phyloP scores from a whole-genome alignment of 768 basidiomycete genomes.

The Pleurotus cornucopiae region DNA sequence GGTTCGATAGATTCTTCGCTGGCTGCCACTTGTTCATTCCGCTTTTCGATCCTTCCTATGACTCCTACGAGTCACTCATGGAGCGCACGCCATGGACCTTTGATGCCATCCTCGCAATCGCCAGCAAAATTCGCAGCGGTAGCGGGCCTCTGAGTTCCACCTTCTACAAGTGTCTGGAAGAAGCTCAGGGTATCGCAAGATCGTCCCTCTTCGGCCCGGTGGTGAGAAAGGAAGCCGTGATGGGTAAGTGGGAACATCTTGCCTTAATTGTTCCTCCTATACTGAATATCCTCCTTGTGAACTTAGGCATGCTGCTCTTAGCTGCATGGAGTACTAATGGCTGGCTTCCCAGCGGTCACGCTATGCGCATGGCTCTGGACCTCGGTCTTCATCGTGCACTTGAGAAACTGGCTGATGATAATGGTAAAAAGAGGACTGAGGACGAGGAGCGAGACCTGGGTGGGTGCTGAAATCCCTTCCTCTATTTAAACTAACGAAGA shows the following conservation, averaged over 20 bases:
- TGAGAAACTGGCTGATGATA: conserved; percentile 81
- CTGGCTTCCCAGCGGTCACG: conserved; percentile 93
- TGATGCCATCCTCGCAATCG: conserved; percentile 89
- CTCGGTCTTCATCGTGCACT: conserved; percentile 90
- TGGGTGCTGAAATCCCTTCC: conserved; percentile 25
- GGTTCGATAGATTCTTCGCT: conserved; percentile 78
- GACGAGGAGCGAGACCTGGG: conserved; percentile 88
- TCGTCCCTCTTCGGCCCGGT: conserved; percentile 92
- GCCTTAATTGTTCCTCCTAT: conserved; percentile 11
- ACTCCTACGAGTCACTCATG: conserved; percentile 88
- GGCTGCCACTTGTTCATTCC: conserved; percentile 97
- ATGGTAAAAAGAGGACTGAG: conserved; percentile 53
- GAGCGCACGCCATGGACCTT: conserved; percentile 96
- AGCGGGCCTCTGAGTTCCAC: conserved; percentile 81
- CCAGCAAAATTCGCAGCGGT: conserved; percentile 87
- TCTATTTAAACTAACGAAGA: conserved; percentile 8
- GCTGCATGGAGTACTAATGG: conserved; percentile 94
- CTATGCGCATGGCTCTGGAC: conserved; percentile 94
- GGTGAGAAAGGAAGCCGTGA: conserved; percentile 91
- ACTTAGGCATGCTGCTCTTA: conserved; percentile 80
- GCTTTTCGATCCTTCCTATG: conserved; percentile 88
- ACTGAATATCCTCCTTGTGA: not conserved
- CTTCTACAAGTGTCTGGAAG: conserved; percentile 89
- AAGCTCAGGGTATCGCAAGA: conserved; percentile 93
- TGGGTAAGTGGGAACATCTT: conserved; percentile 48